Evolutionary conservation across 2,329 filamentous ascomycete genomes (phyloP), one percentile per base, ranked within the genome.

Genomic region (Lachnellula subtilissima): DNA sequence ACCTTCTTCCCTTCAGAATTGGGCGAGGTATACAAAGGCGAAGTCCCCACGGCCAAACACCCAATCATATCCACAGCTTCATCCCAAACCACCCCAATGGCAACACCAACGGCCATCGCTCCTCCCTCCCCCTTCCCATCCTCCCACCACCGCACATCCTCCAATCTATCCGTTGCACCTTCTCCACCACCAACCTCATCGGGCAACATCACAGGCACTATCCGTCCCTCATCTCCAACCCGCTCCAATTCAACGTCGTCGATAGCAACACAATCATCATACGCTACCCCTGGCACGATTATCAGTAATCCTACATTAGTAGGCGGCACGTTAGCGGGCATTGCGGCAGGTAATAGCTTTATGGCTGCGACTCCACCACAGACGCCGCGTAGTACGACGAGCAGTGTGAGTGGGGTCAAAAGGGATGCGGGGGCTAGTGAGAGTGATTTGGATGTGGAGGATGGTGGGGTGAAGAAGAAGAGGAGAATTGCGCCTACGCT

Each of bases 171-270:
- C 57, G 78, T 81, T 60, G 84, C 76, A 46, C 85, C 83, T 32
- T 81, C 80, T 1, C 80, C 81, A 35, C 76, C 81, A 6, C 79
- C 86, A 46, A 32, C 8, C 28, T 32, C 28, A 11, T 32, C 28
- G 11, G 4, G 28, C 28, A 32, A 32, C 9, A 32, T 32, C 9
- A 32, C 28, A 9, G 28, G 28, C 28, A 32, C 28, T 32, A 32
- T 32, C 8, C 83, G 88, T 23, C 89, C 91, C 4, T 82, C 86
- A 2, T 94, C 89, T 19, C 91, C 91, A 11, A 82, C 91, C 1
- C 80, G 91, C 58, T 93, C 90, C n/a, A 95, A 91, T 68, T 95
- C 91, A 5, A 82, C 87, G 0, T 92, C 89, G 0, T 95, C 90
- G 11, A 79, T 93, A 48, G 82, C 87, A 4, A 92, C 89, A 0